These are phyloP conservation scores for Coniferiporia weirii DNA, from an alignment of 1,284 basidiomycete species.

Conservation along the genomic window DNA sequence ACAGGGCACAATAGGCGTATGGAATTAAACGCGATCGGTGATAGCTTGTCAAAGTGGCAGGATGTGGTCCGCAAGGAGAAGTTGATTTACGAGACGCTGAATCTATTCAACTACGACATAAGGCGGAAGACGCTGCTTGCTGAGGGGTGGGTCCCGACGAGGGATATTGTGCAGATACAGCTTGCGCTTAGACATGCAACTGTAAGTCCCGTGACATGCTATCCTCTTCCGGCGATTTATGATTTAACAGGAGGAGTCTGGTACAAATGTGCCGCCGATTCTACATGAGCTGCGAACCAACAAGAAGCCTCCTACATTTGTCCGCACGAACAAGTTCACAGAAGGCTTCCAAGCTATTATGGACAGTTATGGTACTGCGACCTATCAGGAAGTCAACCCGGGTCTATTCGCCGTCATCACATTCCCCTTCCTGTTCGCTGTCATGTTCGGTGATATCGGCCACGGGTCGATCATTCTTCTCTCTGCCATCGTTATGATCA, in stretches of 20 bases:
- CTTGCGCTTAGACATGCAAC: constrained; percentile 89
- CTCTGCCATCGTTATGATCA: constrained; percentile 80
- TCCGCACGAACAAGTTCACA: constrained; percentile 95
- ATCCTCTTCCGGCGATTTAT: not conserved
- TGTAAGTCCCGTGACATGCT: constrained; percentile 37
- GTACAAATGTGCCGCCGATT: constrained; percentile 89
- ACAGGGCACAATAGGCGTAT: constrained; percentile 82
- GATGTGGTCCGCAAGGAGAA: constrained; percentile 96
- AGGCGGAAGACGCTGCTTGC: constrained; percentile 93
- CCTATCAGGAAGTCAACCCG: constrained; percentile 97
- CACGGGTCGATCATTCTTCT: constrained; percentile 85
- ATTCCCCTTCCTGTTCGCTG: constrained; percentile 98
- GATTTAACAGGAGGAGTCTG: constrained; percentile 77
- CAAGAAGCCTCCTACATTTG: constrained; percentile 94
- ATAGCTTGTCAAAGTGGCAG: constrained; percentile 86
- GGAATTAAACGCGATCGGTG: constrained; percentile 85
- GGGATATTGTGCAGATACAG: constrained; percentile 87
- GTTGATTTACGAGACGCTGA: constrained; percentile 90
- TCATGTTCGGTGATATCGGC: constrained; percentile 99
- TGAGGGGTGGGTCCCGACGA: constrained; percentile 95
- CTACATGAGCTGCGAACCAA: constrained; percentile 86
- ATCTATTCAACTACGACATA: constrained; percentile 92
- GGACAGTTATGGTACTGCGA: constrained; percentile 94
- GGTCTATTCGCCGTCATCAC: constrained; percentile 92
- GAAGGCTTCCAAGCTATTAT: constrained; percentile 98